These are phyloP conservation scores for Aspergillus tamarii DNA, from an alignment of 2,329 filamentous ascomycete species.

Conservation along the genomic window DNA sequence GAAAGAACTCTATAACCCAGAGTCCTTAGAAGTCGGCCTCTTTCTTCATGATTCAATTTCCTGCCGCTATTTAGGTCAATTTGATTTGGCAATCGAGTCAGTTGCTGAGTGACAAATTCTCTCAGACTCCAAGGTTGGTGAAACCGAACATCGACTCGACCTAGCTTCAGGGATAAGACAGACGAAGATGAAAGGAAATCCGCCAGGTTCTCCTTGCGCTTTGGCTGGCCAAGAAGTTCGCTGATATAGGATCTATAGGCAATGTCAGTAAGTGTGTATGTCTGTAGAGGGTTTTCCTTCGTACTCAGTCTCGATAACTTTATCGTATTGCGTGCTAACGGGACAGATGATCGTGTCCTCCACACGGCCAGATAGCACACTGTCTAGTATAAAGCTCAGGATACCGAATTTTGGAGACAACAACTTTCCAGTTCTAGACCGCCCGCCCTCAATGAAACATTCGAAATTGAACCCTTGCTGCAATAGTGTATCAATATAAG, in stretches of 20 bases:
- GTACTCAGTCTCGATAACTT: conserved; percentile 91
- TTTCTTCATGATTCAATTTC: conserved; percentile 55
- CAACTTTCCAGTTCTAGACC: conserved; percentile 91
- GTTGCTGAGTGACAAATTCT: conserved; percentile 78
- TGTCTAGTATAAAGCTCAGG: conserved; percentile 86
- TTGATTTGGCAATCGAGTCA: conserved; percentile 57
- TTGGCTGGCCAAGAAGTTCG: conserved; percentile 89
- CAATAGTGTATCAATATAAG: conserved; percentile 90
- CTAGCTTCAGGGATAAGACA: conserved; percentile 83
- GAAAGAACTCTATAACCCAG: conserved; percentile 90
- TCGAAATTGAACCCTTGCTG: conserved; percentile 93
- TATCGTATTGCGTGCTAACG: conserved; percentile 97
- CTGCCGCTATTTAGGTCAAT: conserved; percentile 39
- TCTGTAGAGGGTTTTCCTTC: conserved; percentile 15
- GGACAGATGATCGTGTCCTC: conserved; percentile 92
- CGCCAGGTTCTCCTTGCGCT: conserved; percentile 89
- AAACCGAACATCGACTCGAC: conserved; percentile 92
- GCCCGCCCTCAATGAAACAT: conserved; percentile 95
- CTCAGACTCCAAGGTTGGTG: conserved; percentile 93
- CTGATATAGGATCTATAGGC: conserved; percentile 77
- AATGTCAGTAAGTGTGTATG: conserved; percentile 15
- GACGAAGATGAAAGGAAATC: conserved; percentile 90
- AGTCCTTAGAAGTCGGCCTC: conserved; percentile 77
- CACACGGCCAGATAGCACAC: conserved; percentile 82
- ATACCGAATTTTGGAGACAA: conserved; percentile 95